These are phyloP conservation scores for Rhodosporidiobolus sp. DNA, from an alignment of 768 basidiomycete genomes.

Conservation along the genomic window DNA sequence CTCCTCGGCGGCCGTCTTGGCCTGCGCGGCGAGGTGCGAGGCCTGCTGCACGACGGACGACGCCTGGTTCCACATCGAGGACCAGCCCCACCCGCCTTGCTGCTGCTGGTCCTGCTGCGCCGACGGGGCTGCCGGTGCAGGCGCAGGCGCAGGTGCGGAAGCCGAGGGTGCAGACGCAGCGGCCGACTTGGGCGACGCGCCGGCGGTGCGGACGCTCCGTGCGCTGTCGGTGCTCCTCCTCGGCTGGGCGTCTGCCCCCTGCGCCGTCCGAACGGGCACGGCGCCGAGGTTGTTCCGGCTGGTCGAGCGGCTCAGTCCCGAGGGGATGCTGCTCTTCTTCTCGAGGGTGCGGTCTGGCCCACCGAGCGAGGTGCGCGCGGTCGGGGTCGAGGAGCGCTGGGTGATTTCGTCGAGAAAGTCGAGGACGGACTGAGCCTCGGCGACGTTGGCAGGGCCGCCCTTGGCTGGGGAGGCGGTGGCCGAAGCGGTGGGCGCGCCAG, in stretches of 20 bases:
- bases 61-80: slow-evolving; percentile 38
- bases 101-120: background rate
- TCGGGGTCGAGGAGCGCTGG: slow-evolving; percentile 24
- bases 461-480: slow-evolving; percentile 3
- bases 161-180: background rate
- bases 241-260: background rate
- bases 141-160: background rate
- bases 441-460: slow-evolving; percentile 22
- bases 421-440: slow-evolving; percentile 44
- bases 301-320: background rate
- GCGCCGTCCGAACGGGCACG: background rate
- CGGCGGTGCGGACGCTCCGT: slow-evolving; percentile 9
- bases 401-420: slow-evolving; percentile 46
- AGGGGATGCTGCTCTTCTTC: slow-evolving; percentile 6
- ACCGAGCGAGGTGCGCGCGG: slow-evolving; percentile 4
- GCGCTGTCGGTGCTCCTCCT: slow-evolving; percentile 37
- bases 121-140: background rate
- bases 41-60: slow-evolving; percentile 39
- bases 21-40: slow-evolving; percentile 38
- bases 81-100: slow-evolving; percentile 43
- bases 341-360: slow-evolving; percentile 6
- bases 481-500: slow-evolving; percentile 20
- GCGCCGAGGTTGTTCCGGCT: slow-evolving; percentile 9
- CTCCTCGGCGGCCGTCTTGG: slow-evolving; percentile 82
- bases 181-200: background rate